phyloP scores from a whole-genome alignment of 805 yeast species.

The Tetrapisispora fleetii region DNA sequence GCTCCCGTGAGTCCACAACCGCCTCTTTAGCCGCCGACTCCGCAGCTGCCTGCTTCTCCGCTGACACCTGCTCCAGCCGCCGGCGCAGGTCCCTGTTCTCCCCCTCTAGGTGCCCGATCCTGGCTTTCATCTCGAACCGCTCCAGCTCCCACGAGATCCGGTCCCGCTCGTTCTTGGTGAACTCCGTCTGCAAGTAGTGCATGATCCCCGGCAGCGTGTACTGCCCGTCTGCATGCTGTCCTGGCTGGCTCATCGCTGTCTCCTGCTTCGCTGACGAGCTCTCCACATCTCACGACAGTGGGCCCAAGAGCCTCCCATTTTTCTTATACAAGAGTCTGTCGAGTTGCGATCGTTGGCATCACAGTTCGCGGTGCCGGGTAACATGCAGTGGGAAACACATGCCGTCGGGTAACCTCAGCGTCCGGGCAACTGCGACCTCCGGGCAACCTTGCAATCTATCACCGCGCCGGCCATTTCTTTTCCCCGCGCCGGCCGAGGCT shows the following conservation, averaged over 20 bases:
- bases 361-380: no score
- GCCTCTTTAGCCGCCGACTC: background rate
- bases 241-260: background rate
- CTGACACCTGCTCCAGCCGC: constrained; percentile 5
- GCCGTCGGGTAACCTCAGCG: background rate
- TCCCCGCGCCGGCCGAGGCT: background rate
- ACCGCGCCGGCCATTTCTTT: background rate
- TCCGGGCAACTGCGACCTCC: background rate
- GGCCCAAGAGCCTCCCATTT: no score
- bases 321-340: no score
- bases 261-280: background rate
- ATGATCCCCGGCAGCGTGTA: constrained; percentile 42
- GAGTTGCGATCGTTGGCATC: no score
- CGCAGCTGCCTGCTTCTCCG: no score
- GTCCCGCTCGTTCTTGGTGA: constrained; percentile 51
- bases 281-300: no score
- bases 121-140: constrained; percentile 47
- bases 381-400: no score
- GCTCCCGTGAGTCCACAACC: constrained; percentile 6
- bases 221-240: constrained; percentile 14
- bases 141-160: constrained; percentile 53
- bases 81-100: constrained; percentile 36
- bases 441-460: background rate
- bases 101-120: constrained; percentile 42
- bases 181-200: constrained; percentile 53